Evolutionary conservation across 176 grass and related monocot genomes (phyloP), one percentile per base, ranked within the genome.

Genomic region (Oryza rufipogon): DNA sequence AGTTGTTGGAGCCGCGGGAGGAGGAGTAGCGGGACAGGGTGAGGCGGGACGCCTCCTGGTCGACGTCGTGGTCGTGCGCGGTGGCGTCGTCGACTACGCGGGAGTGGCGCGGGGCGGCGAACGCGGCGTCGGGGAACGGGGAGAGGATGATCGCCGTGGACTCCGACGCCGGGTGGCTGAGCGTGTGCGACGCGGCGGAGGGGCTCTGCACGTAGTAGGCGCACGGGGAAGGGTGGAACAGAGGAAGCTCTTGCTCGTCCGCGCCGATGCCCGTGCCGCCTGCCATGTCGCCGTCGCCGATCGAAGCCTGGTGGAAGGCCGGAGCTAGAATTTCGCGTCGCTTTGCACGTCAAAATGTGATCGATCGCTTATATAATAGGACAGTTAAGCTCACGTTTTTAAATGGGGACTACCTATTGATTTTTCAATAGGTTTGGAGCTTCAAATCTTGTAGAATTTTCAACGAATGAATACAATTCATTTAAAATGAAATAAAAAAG

Each of bases 171-270:
- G 85, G 91, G 78, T 89, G 91, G 75, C 89, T 95, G 15, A 89
- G 86, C 19, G 76, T 82, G 47, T 98, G 92, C 75, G 91, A 95
- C 33, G 93, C 72, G 58, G 96, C 81, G 67, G 96, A 98, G 60
- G 91, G 91, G 91, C 93, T 98, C 88, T 98, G 89, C 54, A 95
- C 96, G 72, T 95, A 98, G 93, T 98, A 98, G 54, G 77, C 82
- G 72, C 87, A 85, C 64, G 92, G 89, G n/a, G 92, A 90, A 34
- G 92, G 85, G 77, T 84, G 91, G 82, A 95, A 93, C 41, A 95
- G 93, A 0, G 88, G 86, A 77, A 87, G 41, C 49, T 97, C 89
- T 11, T 94, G 85, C 22, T 97, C 92, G 32, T 88, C 89, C 28
- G 46, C 68, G 64, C 77, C 81, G 11, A 33, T 73, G 78, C 15